Conservation (phyloP, 169 alveolate species). For the Plasmodium knowlesi region DNA sequence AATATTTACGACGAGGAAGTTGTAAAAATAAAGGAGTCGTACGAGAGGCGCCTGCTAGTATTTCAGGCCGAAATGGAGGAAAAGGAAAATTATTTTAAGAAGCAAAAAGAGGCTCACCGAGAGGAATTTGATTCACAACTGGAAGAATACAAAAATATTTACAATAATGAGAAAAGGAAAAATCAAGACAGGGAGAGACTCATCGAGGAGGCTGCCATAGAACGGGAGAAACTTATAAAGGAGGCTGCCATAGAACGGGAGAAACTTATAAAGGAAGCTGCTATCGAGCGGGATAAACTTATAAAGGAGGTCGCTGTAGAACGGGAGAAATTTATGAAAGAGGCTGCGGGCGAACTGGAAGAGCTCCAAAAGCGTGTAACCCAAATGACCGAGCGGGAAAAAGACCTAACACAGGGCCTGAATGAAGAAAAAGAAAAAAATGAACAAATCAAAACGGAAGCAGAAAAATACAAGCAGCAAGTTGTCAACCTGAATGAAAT, state of each 20-base stretch:
- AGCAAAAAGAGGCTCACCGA: constrained; percentile 19
- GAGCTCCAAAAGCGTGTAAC: neutral
- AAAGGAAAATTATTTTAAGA: constrained; percentile 41
- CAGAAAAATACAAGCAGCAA: constrained; percentile 28
- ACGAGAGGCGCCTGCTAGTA: constrained; percentile 25
- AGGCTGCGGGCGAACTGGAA: neutral
- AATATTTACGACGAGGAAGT: constrained; percentile 65
- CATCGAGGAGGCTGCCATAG: neutral
- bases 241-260: neutral
- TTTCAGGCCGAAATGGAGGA: constrained; percentile 22
- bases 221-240: neutral
- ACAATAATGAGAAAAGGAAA: constrained; percentile 25
- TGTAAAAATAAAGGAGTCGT: constrained; percentile 39
- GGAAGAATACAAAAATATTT: neutral
- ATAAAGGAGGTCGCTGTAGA: neutral
- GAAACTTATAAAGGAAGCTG: neutral
- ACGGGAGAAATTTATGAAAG: neutral
- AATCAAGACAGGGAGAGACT: constrained; percentile 7
- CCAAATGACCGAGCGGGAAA: neutral
- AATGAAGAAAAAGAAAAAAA: constrained; percentile 16
- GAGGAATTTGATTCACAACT: constrained; percentile 4
- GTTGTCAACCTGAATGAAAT: neutral
- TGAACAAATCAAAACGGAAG: neutral
- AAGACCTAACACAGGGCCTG: neutral
- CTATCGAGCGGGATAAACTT: neutral